phyloP scores from a whole-genome alignment of 352 stramenopile species.

The Phytophthora sansomeana region DNA sequence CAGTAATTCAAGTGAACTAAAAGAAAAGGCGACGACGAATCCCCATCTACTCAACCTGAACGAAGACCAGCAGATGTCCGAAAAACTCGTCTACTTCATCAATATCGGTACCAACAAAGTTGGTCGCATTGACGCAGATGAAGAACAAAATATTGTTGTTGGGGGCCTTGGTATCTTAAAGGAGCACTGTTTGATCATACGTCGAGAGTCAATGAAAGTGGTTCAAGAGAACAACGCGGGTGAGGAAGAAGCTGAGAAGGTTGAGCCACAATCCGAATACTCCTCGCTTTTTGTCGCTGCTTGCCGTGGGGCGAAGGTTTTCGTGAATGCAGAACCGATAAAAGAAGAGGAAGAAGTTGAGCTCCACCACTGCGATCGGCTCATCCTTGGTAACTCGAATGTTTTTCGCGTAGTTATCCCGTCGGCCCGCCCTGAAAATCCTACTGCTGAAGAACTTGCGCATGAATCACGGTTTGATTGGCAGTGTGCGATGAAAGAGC shows the following conservation, averaged over 20 bases:
- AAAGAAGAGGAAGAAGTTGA: constrained; percentile 39
- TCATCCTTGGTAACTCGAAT: constrained; percentile 83
- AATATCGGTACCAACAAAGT: constrained; percentile 62
- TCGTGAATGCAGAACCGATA: constrained; percentile 72
- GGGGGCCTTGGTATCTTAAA: constrained; percentile 82
- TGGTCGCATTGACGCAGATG: constrained; percentile 67
- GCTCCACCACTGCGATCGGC: constrained; percentile 70
- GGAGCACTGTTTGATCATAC: constrained; percentile 68
- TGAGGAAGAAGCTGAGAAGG: constrained; percentile 4
- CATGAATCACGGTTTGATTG: constrained; percentile 73
- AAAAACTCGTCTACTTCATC: constrained; percentile 87
- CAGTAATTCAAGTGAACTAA: constrained; percentile 66
- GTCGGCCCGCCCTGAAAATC: constrained; percentile 36
- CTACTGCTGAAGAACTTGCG: constrained; percentile 39
- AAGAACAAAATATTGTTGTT: constrained; percentile 82
- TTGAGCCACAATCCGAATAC: neutral
- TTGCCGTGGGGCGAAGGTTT: constrained; percentile 63
- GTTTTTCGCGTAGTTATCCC: constrained; percentile 82
- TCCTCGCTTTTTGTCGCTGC: constrained; percentile 40
- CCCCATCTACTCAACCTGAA: constrained; percentile 89
- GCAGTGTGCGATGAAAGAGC: constrained; percentile 83
- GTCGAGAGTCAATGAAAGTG: constrained; percentile 9
- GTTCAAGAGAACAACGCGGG: neutral
- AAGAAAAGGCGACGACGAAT: constrained; percentile 63
- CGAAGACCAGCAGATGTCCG: constrained; percentile 88